phyloP scores from a whole-genome alignment of 2,329 filamentous ascomycete species.

The Microsporum ferrugineum region DNA sequence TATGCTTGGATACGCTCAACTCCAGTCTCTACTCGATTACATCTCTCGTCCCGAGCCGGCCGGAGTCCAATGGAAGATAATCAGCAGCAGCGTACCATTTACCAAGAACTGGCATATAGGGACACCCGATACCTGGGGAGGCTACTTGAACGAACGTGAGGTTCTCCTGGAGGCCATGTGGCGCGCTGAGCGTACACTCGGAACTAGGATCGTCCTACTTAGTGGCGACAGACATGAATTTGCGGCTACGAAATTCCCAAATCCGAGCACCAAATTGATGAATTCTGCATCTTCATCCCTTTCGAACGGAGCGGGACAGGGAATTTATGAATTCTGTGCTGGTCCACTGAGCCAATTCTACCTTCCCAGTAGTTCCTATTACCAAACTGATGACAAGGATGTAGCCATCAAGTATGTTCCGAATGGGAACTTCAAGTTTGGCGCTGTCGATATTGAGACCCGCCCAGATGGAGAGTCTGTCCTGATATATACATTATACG shows the following conservation, averaged over 20 bases:
- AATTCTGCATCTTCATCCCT: constrained; percentile 13
- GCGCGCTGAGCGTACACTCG: constrained; percentile 59
- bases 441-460: constrained; percentile 65
- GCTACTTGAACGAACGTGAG: constrained; percentile 70
- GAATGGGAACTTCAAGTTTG: constrained; percentile 80
- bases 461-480: constrained; percentile 46
- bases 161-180: constrained; percentile 83
- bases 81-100: constrained; percentile 83
- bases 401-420: constrained; percentile 72
- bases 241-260: constrained; percentile 66
- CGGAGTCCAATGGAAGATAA: constrained; percentile 84
- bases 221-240: constrained; percentile 96
- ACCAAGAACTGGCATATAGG: constrained; percentile 96
- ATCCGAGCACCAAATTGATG: constrained; percentile 23
- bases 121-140: constrained; percentile 83
- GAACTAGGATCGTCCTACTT: constrained; percentile 68
- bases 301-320: constrained; percentile 21
- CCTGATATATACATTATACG: constrained; percentile 67
- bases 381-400: constrained; percentile 69
- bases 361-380: constrained; percentile 71
- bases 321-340: constrained; percentile 77
- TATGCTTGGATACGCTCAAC: constrained; percentile 73
- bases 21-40: constrained; percentile 68
- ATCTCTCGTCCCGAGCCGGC: constrained; percentile 58
- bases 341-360: constrained; percentile 93